Base-by-base conservation (phyloP, 2,329 filamentous ascomycete species). In the Claviceps pazoutovae region DNA sequence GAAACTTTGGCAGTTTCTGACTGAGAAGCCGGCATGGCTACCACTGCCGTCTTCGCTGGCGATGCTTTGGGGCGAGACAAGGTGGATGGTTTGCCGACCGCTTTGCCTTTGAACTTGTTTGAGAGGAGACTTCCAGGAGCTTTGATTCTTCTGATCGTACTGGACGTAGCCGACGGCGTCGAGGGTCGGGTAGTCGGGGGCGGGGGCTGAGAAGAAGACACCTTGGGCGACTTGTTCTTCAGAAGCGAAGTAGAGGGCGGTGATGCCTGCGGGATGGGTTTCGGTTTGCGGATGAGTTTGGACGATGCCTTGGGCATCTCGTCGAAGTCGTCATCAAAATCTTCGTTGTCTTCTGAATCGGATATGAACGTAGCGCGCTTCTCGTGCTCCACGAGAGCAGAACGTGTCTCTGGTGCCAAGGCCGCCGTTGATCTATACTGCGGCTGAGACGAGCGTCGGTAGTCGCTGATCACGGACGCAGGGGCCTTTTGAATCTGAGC, bases 381-480 rank as follows among this genome's bases (percentile, higher is more conserved):
- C 53, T 67, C 63, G 46, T 68, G 61, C 37, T 66, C 64, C 13
- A 54, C 53, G 5, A 68, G 55, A 14, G 54, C 60, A 2, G 59
- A 57, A 3, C 57, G 50, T 2, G 57, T 53, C 36, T 57, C 54
- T 2, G 56, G 49, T 3, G 53, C 58, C 42, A 59, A 62, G 14
- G 58, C 54, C 2, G 55, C 50, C 14, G 16, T 41, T 41, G 63
- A 59, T 34, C 62, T 60, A 34, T 62, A 65, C 8, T 57, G 53
- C 4, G 68, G 70, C 47, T 72, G 62, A 51, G 68, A 59, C 13
- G 71, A 70, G 46, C 73, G 72, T 30, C 72, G 68, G 47, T 74
- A 68, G 49, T 79, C 76, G 48, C 74, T 68, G 5, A 78, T 60
- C 77, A 82, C 78, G 49, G 70, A 71, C 1, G 66, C 59, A 6